phyloP scores from a whole-genome alignment of 2,329 filamentous ascomycete species.

The Xylogone sp. region DNA sequence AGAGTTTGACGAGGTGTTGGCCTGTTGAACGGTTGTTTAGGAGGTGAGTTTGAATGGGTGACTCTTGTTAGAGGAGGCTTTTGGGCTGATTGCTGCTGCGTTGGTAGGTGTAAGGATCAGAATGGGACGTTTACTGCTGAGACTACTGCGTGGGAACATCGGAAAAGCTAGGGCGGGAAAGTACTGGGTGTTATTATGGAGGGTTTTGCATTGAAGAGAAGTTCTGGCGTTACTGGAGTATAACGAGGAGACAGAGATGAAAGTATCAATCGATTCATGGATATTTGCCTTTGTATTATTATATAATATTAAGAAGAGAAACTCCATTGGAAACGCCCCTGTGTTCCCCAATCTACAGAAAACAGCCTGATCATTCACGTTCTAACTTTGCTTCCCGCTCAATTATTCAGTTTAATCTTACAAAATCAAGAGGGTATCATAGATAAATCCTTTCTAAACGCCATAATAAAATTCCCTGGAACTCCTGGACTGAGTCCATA shows the following conservation, averaged over 20 bases:
- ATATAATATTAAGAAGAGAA: not conserved
- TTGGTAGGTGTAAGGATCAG: conserved; percentile 51
- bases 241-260: too few species aligned
- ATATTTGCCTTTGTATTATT: not conserved
- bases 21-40: conserved; percentile 58
- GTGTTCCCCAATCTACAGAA: not conserved
- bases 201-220: not conserved
- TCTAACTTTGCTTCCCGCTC: not conserved
- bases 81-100: conserved; percentile 7
- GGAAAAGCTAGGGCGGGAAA: conserved; percentile 9
- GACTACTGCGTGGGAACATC: conserved; percentile 57
- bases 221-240: not conserved
- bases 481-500: not conserved
- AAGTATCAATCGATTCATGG: not conserved
- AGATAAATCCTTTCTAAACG: not conserved
- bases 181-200: not conserved
- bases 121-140: conserved; percentile 57
- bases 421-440: not conserved
- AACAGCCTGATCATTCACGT: not conserved
- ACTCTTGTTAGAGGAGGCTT: not conserved
- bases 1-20: conserved; percentile 51
- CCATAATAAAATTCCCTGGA: not conserved
- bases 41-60: conserved; percentile 39
- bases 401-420: not conserved
- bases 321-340: too few species aligned